Evolutionary conservation across 169 alveolate genomes (phyloP), one percentile per base, ranked within the genome.

Genomic region (Eimeria brunetti): DNA sequence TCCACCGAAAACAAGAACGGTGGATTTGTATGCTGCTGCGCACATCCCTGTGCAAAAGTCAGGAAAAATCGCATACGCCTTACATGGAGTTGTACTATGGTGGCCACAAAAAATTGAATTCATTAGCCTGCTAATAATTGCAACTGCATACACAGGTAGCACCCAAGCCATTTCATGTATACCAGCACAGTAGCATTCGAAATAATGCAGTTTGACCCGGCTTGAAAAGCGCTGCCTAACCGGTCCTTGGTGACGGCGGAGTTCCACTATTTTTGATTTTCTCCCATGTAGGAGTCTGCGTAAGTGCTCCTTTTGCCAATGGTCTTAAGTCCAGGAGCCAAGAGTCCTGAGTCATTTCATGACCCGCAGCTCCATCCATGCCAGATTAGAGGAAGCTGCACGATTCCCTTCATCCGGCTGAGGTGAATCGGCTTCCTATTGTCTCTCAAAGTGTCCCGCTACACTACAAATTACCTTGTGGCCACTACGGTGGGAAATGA

Each of bases 261-360:
- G 95, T 58, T 24, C 96, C 96, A 33, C 75, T 53, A 36, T 90
- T 95, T 36, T 73, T 85, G 16, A 95, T 80, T 62, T 90, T 76
- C 46, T 88, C 96, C 96, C 96, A 95, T 36, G 22, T 58, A 24
- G 96, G 96, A n/a, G 41, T 49, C n/a, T 89, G 88, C 75, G 89
- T 83, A 1, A 56, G 69, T 64, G 90, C 53, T 64, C 84, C 96
- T 20, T 44, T 44, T 9, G 88, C 64, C 83, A 95, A 58, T 41
- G 97, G 97, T 92, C 96, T 97, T 97, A 98, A 96, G 95, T 98
- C 97, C 91, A 98, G 91, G 69, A 97, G 83, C 99, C 99, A 98
- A 56, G 98, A 75, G 88, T 98, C 99, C 98, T 97, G 95, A 24
- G 33, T 41, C 33, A 30, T n/a, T 51, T 76, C 62, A 76, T 12